These are phyloP conservation scores for Canariomyces notabilis DNA, from an alignment of 2,329 filamentous ascomycete genomes.

Conservation along the genomic window DNA sequence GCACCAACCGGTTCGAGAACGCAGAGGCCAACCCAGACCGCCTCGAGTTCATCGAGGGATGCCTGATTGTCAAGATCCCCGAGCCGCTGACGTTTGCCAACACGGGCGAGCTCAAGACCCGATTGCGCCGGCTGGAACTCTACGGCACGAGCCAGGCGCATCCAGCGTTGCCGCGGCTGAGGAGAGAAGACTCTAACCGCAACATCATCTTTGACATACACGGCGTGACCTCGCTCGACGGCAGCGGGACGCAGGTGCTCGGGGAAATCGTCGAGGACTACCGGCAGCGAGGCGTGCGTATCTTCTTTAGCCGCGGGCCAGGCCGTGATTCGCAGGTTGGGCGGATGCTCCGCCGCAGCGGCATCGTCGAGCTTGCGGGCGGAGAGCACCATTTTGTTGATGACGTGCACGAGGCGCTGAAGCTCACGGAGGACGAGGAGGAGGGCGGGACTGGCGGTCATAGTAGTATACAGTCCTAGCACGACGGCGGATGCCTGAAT, in stretches of 20 bases:
- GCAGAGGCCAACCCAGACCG: constrained; percentile 55
- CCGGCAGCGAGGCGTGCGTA: constrained; percentile 66
- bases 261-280: constrained; percentile 83
- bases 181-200: constrained; percentile 73
- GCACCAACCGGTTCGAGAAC: constrained; percentile 30
- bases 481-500: no score
- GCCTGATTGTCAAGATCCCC: constrained; percentile 93
- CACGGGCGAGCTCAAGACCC: constrained; percentile 82
- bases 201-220: constrained; percentile 97
- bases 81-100: constrained; percentile 97
- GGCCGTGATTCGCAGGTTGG: constrained; percentile 54
- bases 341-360: constrained; percentile 67
- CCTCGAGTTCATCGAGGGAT: constrained; percentile 86
- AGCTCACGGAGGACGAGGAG: constrained; percentile 70
- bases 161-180: constrained; percentile 76
- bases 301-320: constrained; percentile 65
- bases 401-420: constrained; percentile 78
- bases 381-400: constrained; percentile 73
- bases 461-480: no score
- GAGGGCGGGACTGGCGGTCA: constrained; percentile 26
- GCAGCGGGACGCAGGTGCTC: constrained; percentile 86
- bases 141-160: constrained; percentile 85
- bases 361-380: constrained; percentile 79
- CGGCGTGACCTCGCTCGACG: constrained; percentile 92
- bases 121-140: constrained; percentile 76